Percentiles rank a stretch among this genome's conserved stretches.
Evolutionary conservation across 2,329 filamentous ascomycete species (phyloP).

Genomic region (Aspergillus terreus): DNA sequence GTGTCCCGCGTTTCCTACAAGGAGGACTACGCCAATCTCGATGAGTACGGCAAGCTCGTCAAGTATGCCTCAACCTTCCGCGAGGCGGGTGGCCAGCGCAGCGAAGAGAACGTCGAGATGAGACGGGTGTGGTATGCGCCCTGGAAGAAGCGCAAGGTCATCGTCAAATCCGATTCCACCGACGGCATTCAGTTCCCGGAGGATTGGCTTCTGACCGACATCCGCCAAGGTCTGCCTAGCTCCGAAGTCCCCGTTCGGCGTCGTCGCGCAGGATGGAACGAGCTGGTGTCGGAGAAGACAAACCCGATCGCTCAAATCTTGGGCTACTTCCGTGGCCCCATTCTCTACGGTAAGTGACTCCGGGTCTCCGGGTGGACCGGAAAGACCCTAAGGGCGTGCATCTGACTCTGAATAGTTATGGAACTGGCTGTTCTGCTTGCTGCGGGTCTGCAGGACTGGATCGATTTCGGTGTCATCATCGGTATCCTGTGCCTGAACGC

Average conservation of each 20-base stretch:
- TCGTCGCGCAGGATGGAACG: slow-evolving; percentile 66
- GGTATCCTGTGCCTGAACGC: slow-evolving; percentile 73
- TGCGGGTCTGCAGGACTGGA: slow-evolving; percentile 69
- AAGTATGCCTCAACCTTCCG: slow-evolving; percentile 66
- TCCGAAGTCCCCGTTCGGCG: slow-evolving; percentile 59
- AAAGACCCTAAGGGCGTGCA: neutral
- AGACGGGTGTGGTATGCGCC: slow-evolving; percentile 60
- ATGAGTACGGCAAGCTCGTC: slow-evolving; percentile 65
- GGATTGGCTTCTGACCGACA: slow-evolving; percentile 67
- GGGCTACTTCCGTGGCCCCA: slow-evolving; percentile 70
- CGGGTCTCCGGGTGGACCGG: too few relatives aligned
- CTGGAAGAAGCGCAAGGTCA: slow-evolving; percentile 44
- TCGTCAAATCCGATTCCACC: slow-evolving; percentile 19
- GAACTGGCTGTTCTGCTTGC: slow-evolving; percentile 71
- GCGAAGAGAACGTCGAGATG: slow-evolving; percentile 41
- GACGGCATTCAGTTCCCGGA: slow-evolving; percentile 50
- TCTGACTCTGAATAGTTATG: slow-evolving; percentile 52
- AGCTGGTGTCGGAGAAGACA: slow-evolving; percentile 72
- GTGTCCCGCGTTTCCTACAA: slow-evolving; percentile 34
- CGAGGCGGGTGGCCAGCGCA: slow-evolving; percentile 46
- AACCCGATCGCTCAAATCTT: slow-evolving; percentile 71
- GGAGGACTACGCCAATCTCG: slow-evolving; percentile 36
- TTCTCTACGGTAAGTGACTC: slow-evolving; percentile 64
- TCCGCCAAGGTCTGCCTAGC: slow-evolving; percentile 59
- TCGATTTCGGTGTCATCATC: slow-evolving; percentile 74